Percentiles rank a stretch among this genome's conserved stretches.
These are phyloP conservation scores for Paracoccidioides lutzii DNA, from an alignment of 2,329 filamentous ascomycete species.

Conservation along the genomic window DNA sequence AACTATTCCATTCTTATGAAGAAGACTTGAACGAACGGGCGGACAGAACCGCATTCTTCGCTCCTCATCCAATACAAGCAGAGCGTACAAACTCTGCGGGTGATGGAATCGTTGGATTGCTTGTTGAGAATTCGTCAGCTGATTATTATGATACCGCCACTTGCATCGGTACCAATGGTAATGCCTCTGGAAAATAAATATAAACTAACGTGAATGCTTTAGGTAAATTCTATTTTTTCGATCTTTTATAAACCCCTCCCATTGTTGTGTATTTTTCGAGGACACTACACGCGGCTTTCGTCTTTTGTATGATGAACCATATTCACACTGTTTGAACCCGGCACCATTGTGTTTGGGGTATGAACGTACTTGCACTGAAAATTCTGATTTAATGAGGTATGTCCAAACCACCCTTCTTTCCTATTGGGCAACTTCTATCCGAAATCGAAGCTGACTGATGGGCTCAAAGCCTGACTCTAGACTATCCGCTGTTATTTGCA, in stretches of 20 bases:
- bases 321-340: constrained; percentile 59
- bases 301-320: constrained; percentile 50
- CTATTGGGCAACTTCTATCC: constrained; percentile 1
- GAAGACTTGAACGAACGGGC: constrained; percentile 56
- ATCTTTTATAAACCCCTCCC: neutral
- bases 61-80: constrained; percentile 41
- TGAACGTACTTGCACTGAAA: constrained; percentile 50
- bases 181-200: constrained; percentile 1
- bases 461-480: constrained; percentile 28
- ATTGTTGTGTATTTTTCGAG: constrained; percentile 6
- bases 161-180: neutral
- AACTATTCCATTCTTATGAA: constrained; percentile 34
- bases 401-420: constrained; percentile 10
- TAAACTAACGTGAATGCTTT: constrained; percentile 12
- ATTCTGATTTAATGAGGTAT: constrained; percentile 61
- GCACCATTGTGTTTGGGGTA: constrained; percentile 39
- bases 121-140: constrained; percentile 60
- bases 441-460: constrained; percentile 11
- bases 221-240: constrained; percentile 6
- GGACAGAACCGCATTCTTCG: constrained; percentile 48
- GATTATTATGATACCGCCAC: constrained; percentile 25
- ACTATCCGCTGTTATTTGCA: constrained; percentile 23
- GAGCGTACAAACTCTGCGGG: constrained; percentile 53
- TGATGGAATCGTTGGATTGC: constrained; percentile 40
- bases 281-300: constrained; percentile 18